Conservation (phyloP, 805 yeast genomes). For the Lipomyces sp. region DNA sequence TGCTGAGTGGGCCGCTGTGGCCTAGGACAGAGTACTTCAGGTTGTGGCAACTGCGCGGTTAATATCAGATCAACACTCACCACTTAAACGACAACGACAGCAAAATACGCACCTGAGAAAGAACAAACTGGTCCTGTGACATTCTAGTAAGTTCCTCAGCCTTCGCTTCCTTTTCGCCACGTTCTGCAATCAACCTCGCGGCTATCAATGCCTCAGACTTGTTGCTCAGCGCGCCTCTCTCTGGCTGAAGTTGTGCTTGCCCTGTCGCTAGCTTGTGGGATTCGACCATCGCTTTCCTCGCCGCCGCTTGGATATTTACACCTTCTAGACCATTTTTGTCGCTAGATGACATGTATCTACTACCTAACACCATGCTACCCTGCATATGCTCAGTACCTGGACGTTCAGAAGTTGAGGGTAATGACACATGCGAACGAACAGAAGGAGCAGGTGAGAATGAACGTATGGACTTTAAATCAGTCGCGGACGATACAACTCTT, state of each 20-base stretch:
- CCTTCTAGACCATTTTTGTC: not conserved
- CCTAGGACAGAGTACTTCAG: conserved; percentile 12
- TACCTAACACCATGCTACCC: not conserved
- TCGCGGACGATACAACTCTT: not conserved
- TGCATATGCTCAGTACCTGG: not conserved
- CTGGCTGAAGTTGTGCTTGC: not conserved
- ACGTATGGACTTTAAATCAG: not conserved
- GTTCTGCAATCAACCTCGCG: conserved; percentile 4
- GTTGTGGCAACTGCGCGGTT: not conserved
- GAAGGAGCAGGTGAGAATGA: conserved; percentile 4
- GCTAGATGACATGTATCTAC: not conserved
- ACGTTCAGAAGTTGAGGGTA: not conserved
- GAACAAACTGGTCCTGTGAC: not conserved
- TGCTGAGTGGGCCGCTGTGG: conserved; percentile 12
- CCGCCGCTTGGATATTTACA: not conserved
- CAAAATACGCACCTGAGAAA: not conserved
- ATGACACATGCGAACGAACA: not conserved
- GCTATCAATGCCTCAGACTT: conserved; percentile 1
- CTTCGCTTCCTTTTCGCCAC: conserved; percentile 5
- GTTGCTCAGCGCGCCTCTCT: not conserved
- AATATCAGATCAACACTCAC: no score
- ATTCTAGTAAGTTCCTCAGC: not conserved
- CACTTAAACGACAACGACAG: no score
- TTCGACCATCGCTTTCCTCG: not conserved
- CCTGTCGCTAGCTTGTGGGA: not conserved